Base-by-base conservation (phyloP, 2,329 filamentous ascomycete species). In the Botrytis porri region DNA sequence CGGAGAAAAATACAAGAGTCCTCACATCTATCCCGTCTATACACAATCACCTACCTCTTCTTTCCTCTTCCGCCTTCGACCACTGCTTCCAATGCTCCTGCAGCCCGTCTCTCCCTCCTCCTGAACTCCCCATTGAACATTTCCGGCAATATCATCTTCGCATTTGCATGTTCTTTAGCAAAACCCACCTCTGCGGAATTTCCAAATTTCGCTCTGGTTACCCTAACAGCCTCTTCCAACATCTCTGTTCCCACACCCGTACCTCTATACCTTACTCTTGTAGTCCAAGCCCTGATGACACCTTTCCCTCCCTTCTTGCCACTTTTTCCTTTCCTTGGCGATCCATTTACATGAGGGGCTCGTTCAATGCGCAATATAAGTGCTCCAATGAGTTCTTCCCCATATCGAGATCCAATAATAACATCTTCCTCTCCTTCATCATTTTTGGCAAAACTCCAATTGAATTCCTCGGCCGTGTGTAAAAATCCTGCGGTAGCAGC, bases 261-360 rank as follows among this genome's bases (percentile, higher is more conserved):
- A 45, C 88, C 85, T 39, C 94, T 87, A 81, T 93, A 94, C 77
- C 86, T 85, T 69, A 90, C 83, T 79, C 86, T 86, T 2, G 94
- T 93, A 2, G 93, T 95, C 94, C 94, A 97, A 1, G 92, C 94
- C 41, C 92, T 88, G 73, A 97, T 90, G 65, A 94, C 84, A 14
- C 90, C 92, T 75, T 87, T 88, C 70, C 91, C 91, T 51, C 90
- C 88, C 76, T 85, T 84, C 71, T 81, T 81, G 32, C 78, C 78
- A 41, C 75, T 78, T 70, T 78, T 76, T 41, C 75, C 72, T 75
- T 70, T 73, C 77, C 73, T 77, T 73, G 77, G 76, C 35, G 73
- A 73, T 22, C 74, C 65, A 72, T 73, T 76, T 14, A 72, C 74
- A 59, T 76, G 77, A 60, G 64, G 59, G 9, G 72, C 67, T 60